A percentile compares a stretch with the other conserved stretches of the same genome.
These are phyloP conservation scores for Maudiozyma saulgeensis DNA, from an alignment of 805 yeast genomes.

Conservation along the genomic window DNA sequence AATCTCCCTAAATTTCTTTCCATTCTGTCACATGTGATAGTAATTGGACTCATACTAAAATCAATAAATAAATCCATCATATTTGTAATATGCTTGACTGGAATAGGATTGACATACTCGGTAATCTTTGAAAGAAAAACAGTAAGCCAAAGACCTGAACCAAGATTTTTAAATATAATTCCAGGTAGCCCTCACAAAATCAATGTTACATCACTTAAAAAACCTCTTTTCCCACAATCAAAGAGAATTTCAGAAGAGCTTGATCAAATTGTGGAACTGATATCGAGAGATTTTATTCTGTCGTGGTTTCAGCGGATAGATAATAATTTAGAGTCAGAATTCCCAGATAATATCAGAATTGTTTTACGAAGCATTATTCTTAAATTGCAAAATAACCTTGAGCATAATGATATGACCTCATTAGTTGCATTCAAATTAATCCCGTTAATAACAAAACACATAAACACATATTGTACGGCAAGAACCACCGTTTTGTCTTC, in stretches of 20 bases:
- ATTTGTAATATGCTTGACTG: neutral
- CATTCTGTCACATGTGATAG: too few species aligned
- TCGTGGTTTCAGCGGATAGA: slow-evolving; percentile 46
- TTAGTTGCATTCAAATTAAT: slow-evolving; percentile 47
- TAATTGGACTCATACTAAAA: neutral
- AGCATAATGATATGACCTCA: slow-evolving; percentile 42
- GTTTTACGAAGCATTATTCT: slow-evolving; percentile 37
- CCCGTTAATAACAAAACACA: slow-evolving; percentile 62
- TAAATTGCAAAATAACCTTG: slow-evolving; percentile 36
- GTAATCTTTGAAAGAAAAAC: neutral
- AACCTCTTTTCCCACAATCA: neutral
- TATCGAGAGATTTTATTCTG: slow-evolving; percentile 44
- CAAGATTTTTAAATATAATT: neutral
- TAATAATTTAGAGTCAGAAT: slow-evolving; percentile 22
- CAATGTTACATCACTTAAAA: neutral
- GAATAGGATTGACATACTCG: neutral
- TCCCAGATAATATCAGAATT: slow-evolving; percentile 33
- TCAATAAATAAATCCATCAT: neutral
- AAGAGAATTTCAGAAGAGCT: slow-evolving; percentile 33
- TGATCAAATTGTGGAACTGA: slow-evolving; percentile 35
- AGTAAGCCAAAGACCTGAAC: neutral
- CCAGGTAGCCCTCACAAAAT: neutral
- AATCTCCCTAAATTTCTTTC: too few species aligned
- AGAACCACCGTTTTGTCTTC: slow-evolving; percentile 24
- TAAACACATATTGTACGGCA: slow-evolving; percentile 39